Conservation (phyloP, 2,329 filamentous ascomycete genomes). For the Microcyclosporella mali region DNA sequence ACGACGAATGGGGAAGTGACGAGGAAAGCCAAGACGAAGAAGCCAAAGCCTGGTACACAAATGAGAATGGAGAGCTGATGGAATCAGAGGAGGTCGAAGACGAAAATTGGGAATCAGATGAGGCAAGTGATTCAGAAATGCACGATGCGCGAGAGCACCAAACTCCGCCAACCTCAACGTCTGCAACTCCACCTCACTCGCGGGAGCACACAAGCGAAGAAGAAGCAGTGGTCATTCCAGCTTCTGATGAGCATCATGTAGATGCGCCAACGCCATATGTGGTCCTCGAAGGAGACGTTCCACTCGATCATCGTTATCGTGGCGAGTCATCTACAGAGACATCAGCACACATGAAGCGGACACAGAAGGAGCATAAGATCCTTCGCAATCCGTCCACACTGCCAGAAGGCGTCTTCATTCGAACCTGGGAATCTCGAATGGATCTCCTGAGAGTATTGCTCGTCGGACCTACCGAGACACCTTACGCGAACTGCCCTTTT, state of each 20-base stretch:
- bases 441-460: constrained; percentile 55
- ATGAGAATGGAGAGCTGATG: constrained; percentile 39
- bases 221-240: background rate
- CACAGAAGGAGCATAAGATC: constrained; percentile 55
- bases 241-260: background rate
- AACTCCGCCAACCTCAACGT: constrained; percentile 19
- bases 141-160: constrained; percentile 16
- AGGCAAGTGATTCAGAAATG: constrained; percentile 25
- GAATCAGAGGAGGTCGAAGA: constrained; percentile 40
- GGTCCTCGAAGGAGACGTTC: constrained; percentile 39
- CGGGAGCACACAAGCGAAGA: constrained; percentile 1
- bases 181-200: constrained; percentile 14
- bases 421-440: constrained; percentile 54
- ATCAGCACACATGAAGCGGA: constrained; percentile 42
- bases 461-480: constrained; percentile 53
- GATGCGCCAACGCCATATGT: constrained; percentile 20
- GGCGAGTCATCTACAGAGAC: constrained; percentile 18
- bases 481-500: constrained; percentile 56
- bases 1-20: constrained; percentile 24
- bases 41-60: constrained; percentile 30
- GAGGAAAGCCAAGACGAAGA: constrained; percentile 24
- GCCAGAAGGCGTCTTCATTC: constrained; percentile 51
- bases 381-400: constrained; percentile 43
- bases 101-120: constrained; percentile 36
- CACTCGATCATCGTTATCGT: constrained; percentile 40